Conservation (phyloP, 2,329 filamentous ascomycete genomes). For the Neonectria sp. region DNA sequence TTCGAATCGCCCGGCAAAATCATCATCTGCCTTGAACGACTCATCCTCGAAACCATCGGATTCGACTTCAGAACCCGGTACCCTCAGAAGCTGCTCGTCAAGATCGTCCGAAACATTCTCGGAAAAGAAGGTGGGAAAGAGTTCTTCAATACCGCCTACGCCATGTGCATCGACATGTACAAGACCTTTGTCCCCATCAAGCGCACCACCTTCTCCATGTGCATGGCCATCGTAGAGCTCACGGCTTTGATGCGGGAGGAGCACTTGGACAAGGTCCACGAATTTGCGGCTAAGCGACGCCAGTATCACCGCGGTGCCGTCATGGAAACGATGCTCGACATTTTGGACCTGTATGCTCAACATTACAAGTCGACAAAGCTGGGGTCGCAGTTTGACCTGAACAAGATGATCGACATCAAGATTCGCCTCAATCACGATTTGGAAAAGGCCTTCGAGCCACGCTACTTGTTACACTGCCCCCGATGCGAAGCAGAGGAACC, state of each 20-base stretch:
- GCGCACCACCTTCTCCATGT: conserved; percentile 88
- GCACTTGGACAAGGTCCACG: conserved; percentile 64
- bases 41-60: conserved; percentile 92
- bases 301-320: conserved; percentile 64
- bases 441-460: conserved; percentile 72
- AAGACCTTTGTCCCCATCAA: conserved; percentile 95
- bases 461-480: conserved; percentile 75
- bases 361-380: conserved; percentile 82
- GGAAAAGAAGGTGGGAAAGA: conserved; percentile 59
- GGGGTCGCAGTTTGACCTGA: conserved; percentile 79
- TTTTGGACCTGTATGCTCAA: conserved; percentile 93
- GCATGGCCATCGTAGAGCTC: conserved; percentile 85
- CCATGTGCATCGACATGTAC: conserved; percentile 90
- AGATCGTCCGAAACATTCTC: conserved; percentile 77
- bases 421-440: conserved; percentile 90
- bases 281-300: conserved; percentile 65
- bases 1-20: conserved; percentile 86
- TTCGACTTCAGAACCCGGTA: conserved; percentile 95
- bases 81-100: conserved; percentile 87
- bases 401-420: conserved; percentile 87
- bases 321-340: conserved; percentile 87
- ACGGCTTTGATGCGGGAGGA: conserved; percentile 74
- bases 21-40: conserved; percentile 90
- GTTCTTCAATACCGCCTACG: conserved; percentile 80
- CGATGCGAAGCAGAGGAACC: conserved; percentile 61